Conservation (phyloP, 257 asterid genomes). For the Sherardia arvensis region DNA sequence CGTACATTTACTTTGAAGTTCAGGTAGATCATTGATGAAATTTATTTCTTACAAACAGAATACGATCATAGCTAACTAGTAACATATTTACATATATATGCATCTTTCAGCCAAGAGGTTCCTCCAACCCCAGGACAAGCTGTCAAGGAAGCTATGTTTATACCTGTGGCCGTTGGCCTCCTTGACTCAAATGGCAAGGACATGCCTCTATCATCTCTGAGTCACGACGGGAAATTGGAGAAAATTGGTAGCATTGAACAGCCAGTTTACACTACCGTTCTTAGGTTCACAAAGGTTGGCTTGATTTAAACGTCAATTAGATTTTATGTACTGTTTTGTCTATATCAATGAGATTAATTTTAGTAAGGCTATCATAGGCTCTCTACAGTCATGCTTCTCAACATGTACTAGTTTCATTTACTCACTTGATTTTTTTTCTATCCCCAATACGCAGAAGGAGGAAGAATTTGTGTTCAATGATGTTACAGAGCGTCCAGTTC, state of each 20-base stretch:
- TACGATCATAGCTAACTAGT: neutral
- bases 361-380: too few species aligned
- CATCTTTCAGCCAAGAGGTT: slow-evolving; percentile 74
- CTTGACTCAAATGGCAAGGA: slow-evolving; percentile 61
- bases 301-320: neutral
- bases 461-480: slow-evolving; percentile 66
- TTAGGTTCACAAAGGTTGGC: slow-evolving; percentile 62
- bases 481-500: slow-evolving; percentile 50
- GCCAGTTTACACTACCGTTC: slow-evolving; percentile 45
- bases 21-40: slow-evolving; percentile 34
- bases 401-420: neutral
- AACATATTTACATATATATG: slow-evolving; percentile 11
- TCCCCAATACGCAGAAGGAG: slow-evolving; percentile 42
- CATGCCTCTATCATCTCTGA: slow-evolving; percentile 49
- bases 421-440: neutral
- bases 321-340: neutral
- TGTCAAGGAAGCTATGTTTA: slow-evolving; percentile 72
- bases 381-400: neutral
- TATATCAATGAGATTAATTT: neutral
- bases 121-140: slow-evolving; percentile 91
- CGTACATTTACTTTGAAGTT: slow-evolving; percentile 67
- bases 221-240: slow-evolving; percentile 49
- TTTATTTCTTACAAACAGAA: neutral
- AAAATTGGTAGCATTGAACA: slow-evolving; percentile 25
- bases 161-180: slow-evolving; percentile 68